Base-by-base conservation (phyloP, 2,329 filamentous ascomycete species). In the Ophiostoma triangulosporum region DNA sequence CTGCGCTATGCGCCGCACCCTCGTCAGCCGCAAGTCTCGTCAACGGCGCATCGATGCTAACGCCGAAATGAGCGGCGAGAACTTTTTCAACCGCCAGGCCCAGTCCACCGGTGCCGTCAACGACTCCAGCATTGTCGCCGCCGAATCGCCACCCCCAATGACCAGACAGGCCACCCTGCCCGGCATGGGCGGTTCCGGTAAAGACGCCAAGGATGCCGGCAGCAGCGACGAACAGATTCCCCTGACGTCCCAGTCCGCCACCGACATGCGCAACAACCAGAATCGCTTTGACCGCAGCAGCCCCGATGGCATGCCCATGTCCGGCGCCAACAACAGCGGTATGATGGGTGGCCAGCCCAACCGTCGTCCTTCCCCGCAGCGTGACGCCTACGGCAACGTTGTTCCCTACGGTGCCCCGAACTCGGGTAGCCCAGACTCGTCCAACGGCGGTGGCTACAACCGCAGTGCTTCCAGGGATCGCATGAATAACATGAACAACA, bases 1-100 rank as follows among this genome's bases (percentile, higher is more conserved):
- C 8, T 98, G 90, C 66, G 89, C 88, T 22, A 97, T 97, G 89
- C 85, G 93, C 59, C 82, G 91, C 56, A 94, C 90, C 2, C 73
- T 97, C 54, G 87, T 96, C 57, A 87, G 87, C 67, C 81, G 91
- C 62, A 96, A 96, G 71, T 87, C 90, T n/a, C 80, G 90, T 57
- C 90, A 93, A 75, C 88, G 84, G 72, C 81, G 88, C 46, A 94
- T 97, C 64, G 88, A 83, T 2, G 86, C 94, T 67, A 95, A 97
- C 65, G 88, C 90, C 7, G 90, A 97, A 65, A 97, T 97, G 90
- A 97, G 87, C 65, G 91, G 91, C 27, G 83, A 93, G 62, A 93
- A 90, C 64, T 96, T 85, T 66, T 96, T 94, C 68, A 85, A 83
- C 62, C 77, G 83, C 56, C 80, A 84, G 67, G 75, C 72, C 35